Evolutionary conservation across 2,329 filamentous ascomycete genomes (phyloP), one percentile per base, ranked within the genome.

Genomic region (Colletotrichum abscissum): DNA sequence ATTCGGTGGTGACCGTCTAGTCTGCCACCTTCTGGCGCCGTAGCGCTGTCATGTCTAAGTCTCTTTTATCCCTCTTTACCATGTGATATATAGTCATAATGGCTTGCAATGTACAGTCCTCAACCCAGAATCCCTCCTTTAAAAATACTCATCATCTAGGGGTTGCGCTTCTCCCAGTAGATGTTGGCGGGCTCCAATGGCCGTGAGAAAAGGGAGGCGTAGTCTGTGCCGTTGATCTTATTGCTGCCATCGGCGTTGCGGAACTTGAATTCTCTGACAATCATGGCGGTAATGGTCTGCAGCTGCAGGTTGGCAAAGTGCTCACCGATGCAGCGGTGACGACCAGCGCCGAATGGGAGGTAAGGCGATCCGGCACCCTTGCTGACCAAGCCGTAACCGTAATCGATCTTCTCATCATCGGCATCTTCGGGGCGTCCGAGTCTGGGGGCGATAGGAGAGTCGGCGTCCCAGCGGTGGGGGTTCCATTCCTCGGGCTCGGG

Each of bases 261-360:
- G 81, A 98, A 90, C 86, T 94, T 96, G 86, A 98, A 94, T 66
- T 91, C 82, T 63, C 95, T 89, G 54, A 97, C 93, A 76, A 95
- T 85, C 72, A 91, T 92, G 63, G 92, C 94, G 14, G 92, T 86
- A 76, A 98, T 97, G 57, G 94, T 95, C 81, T 95, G 93, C 75
- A 98, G 87, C 85, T 98, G 96, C 71, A 97, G 88, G 81, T 97
- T 97, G 77, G 96, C 96, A 82, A 98, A 98, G 80, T 98, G 95
- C 88, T 98, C 96, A 76, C 96, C 96, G 80, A 98, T 98, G 84
- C 96, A 98, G 76, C 96, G 89, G 84, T 98, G 96, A 77, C 96
- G 89, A 55, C 96, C 96, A 35, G 95, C 96, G 72, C 96, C 96
- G 80, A 98, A 98, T 2, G 96, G 96, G 60, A 98, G 90, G 82